Evolutionary conservation across 1,284 basidiomycete genomes (phyloP).

Genomic region (Ustilago lituana): DNA sequence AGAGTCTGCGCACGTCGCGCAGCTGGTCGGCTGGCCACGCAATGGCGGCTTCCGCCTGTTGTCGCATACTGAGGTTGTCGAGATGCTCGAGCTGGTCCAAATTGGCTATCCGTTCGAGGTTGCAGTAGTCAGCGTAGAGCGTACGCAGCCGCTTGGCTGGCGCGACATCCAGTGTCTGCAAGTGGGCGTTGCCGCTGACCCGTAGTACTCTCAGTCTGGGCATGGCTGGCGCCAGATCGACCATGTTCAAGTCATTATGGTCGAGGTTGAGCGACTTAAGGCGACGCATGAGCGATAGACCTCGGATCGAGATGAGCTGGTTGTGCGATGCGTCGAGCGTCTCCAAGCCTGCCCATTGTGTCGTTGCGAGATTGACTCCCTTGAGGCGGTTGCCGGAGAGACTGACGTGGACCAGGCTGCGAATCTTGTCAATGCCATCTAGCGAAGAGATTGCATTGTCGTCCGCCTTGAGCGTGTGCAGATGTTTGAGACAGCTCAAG

Average conservation of each 20-base stretch:
- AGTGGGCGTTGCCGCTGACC: constrained; percentile 78
- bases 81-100: constrained; percentile 75
- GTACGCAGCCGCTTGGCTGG: constrained; percentile 81
- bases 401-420: constrained; percentile 79
- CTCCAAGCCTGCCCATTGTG: constrained; percentile 72
- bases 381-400: constrained; percentile 80
- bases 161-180: constrained; percentile 77
- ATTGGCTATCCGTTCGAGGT: constrained; percentile 71
- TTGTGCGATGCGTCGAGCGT: constrained; percentile 85
- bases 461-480: constrained; percentile 89
- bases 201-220: constrained; percentile 76
- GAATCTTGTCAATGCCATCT: constrained; percentile 77
- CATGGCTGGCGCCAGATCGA: constrained; percentile 68
- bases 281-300: constrained; percentile 34
- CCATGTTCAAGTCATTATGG: constrained; percentile 76
- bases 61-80: constrained; percentile 89
- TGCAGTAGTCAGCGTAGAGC: constrained; percentile 90
- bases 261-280: constrained; percentile 86
- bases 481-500: constrained; percentile 70
- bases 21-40: constrained; percentile 76
- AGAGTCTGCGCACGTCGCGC: constrained; percentile 88
- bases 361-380: constrained; percentile 71
- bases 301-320: constrained; percentile 69
- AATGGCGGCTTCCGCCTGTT: constrained; percentile 78
- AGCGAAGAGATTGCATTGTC: constrained; percentile 80